phyloP scores from a whole-genome alignment of 352 stramenopile species.

The Phytophthora pini region DNA sequence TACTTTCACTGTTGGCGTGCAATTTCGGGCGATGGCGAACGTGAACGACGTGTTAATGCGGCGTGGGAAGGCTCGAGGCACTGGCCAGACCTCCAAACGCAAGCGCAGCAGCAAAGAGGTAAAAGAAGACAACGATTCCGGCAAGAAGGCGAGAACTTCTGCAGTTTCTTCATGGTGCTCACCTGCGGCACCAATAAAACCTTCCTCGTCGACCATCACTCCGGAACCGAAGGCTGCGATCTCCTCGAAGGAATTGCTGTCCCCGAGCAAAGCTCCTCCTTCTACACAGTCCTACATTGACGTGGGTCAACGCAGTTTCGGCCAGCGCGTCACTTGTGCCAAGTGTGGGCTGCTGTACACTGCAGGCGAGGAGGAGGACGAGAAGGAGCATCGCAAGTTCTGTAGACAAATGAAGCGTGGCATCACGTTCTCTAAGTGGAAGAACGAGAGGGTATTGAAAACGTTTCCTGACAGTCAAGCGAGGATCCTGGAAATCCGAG shows the following conservation, averaged over 20 bases:
- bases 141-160: slow-evolving; percentile 26
- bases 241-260: slow-evolving; percentile 11
- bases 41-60: slow-evolving; percentile 61
- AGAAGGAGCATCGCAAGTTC: slow-evolving; percentile 72
- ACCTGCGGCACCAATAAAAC: slow-evolving; percentile 21
- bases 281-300: slow-evolving; percentile 76
- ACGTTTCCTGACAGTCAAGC: slow-evolving; percentile 48
- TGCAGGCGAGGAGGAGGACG: slow-evolving; percentile 71
- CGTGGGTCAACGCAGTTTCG: slow-evolving; percentile 76
- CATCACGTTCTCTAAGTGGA: slow-evolving; percentile 69
- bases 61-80: slow-evolving; percentile 21
- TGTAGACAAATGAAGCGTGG: slow-evolving; percentile 53
- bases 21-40: slow-evolving; percentile 24
- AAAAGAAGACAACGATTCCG: background rate
- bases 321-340: slow-evolving; percentile 60
- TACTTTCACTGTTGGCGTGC: slow-evolving; percentile 1
- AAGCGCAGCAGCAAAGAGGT: slow-evolving; percentile 32
- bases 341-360: slow-evolving; percentile 80
- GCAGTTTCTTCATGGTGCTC: slow-evolving; percentile 21
- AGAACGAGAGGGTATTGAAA: slow-evolving; percentile 62
- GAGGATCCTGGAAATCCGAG: slow-evolving; percentile 72
- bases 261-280: slow-evolving; percentile 15
- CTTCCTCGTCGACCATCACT: slow-evolving; percentile 24
- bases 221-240: slow-evolving; percentile 22
- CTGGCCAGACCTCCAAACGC: slow-evolving; percentile 35